Conservation (phyloP, 352 stramenopile genomes). For the Phytophthora brassicae region DNA sequence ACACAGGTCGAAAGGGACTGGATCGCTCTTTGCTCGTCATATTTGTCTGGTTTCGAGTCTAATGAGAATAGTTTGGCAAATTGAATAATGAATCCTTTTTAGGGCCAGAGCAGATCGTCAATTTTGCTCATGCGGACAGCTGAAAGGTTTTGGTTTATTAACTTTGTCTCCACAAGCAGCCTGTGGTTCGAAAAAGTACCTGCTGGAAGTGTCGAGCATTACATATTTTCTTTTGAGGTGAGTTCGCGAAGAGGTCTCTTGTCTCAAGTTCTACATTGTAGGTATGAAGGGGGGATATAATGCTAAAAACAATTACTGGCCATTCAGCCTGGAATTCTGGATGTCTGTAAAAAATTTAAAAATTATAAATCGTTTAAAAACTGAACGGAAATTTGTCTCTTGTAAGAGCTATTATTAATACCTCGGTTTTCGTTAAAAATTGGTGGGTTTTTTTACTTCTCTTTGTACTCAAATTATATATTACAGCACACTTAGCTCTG, state of each 20-base stretch:
- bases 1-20: constrained; percentile 32
- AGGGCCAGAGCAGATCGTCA: constrained; percentile 5
- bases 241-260: not conserved
- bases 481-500: no score
- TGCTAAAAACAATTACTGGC: no score
- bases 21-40: not conserved
- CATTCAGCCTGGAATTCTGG: no score
- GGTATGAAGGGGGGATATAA: no score
- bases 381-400: no score
- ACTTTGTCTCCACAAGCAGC: not conserved
- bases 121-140: constrained; percentile 22
- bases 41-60: not conserved
- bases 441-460: no score
- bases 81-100: constrained; percentile 10
- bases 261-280: not conserved
- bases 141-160: constrained; percentile 10
- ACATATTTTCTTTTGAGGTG: not conserved
- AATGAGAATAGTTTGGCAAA: constrained; percentile 1
- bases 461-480: no score
- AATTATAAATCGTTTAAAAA: no score
- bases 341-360: no score
- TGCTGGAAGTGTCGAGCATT: not conserved
- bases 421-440: no score
- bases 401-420: no score
- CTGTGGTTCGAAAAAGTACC: not conserved